These are phyloP conservation scores for Microbotryum violaceum DNA, from an alignment of 1,284 basidiomycete species.

Conservation along the genomic window DNA sequence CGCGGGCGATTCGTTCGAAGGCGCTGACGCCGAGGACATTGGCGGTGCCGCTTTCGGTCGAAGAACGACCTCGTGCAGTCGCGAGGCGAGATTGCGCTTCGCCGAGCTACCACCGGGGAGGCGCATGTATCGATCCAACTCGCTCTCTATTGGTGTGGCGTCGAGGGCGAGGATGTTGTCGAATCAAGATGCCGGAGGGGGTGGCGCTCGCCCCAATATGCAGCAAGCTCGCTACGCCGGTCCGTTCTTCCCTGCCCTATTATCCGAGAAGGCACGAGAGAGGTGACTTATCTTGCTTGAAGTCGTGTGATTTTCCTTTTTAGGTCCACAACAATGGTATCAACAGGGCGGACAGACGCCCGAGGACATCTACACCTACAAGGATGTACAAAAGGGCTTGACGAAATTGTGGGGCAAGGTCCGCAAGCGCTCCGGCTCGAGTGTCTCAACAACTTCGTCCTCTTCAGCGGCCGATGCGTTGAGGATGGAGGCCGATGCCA, in stretches of 20 bases:
- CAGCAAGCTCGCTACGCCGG: slow-evolving; percentile 24
- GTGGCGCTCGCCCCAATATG: slow-evolving; percentile 1
- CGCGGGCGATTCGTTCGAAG: no score
- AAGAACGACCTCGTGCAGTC: no score
- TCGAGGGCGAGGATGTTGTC: slow-evolving; percentile 23
- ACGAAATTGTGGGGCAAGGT: slow-evolving; percentile 27
- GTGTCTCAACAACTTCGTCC: neutral
- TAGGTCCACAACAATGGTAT: slow-evolving; percentile 30
- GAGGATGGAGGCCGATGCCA: slow-evolving; percentile 25
- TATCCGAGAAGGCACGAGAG: neutral
- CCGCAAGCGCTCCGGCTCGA: neutral
- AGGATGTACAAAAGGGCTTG: slow-evolving; percentile 19
- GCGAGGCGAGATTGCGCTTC: no score
- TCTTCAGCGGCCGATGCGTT: slow-evolving; percentile 10
- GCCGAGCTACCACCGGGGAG: no score
- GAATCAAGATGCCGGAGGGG: slow-evolving; percentile 10
- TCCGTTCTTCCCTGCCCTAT: neutral
- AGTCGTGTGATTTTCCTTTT: neutral
- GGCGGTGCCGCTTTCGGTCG: no score
- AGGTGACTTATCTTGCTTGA: neutral
- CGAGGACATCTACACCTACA: slow-evolving; percentile 25
- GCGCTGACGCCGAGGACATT: no score
- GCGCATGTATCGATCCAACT: slow-evolving; percentile 9
- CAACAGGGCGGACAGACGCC: slow-evolving; percentile 20
- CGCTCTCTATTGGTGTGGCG: slow-evolving; percentile 24